phyloP scores from a whole-genome alignment of 2,329 filamentous ascomycete genomes.

The Pestalotiopsis sp. region DNA sequence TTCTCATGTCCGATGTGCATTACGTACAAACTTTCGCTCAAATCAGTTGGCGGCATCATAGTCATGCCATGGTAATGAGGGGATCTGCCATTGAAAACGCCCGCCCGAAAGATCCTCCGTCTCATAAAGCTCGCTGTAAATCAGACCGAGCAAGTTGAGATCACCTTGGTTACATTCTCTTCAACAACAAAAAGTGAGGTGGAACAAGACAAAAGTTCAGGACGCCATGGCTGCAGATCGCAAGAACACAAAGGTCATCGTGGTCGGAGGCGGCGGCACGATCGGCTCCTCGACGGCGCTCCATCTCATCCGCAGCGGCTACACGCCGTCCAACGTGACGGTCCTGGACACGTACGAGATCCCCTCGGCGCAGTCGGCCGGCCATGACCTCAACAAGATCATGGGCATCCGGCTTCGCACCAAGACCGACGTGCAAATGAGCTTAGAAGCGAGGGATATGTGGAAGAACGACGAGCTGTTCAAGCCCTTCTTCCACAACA shows the following conservation, averaged over 20 bases:
- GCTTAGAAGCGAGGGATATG: conserved; percentile 35
- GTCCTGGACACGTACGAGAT: conserved; percentile 48
- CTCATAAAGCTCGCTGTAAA: conserved; percentile 5
- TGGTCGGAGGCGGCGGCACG: conserved; percentile 51
- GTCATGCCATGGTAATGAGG: not conserved
- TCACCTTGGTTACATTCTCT: too few relatives aligned
- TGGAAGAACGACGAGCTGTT: conserved; percentile 47
- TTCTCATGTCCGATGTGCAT: not conserved
- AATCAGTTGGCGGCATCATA: not conserved
- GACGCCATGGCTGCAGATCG: conserved; percentile 26
- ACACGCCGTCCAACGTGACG: conserved; percentile 44
- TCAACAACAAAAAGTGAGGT: too few relatives aligned
- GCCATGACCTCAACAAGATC: conserved; percentile 50
- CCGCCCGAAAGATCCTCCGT: conserved; percentile 16
- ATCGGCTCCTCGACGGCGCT: conserved; percentile 49
- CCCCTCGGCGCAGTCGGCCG: conserved; percentile 48
- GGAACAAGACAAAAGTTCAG: too few relatives aligned
- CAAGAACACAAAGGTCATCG: conserved; percentile 32
- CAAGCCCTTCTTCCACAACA: conserved; percentile 45
- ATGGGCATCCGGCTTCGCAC: conserved; percentile 40
- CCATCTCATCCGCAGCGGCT: conserved; percentile 44
- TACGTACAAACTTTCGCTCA: not conserved
- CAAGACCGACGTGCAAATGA: conserved; percentile 32
- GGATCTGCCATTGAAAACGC: conserved; percentile 6
- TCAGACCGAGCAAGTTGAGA: not conserved